Evolutionary conservation across 768 basidiomycete genomes (phyloP).

Genomic region (Xerocomellus intermedius): DNA sequence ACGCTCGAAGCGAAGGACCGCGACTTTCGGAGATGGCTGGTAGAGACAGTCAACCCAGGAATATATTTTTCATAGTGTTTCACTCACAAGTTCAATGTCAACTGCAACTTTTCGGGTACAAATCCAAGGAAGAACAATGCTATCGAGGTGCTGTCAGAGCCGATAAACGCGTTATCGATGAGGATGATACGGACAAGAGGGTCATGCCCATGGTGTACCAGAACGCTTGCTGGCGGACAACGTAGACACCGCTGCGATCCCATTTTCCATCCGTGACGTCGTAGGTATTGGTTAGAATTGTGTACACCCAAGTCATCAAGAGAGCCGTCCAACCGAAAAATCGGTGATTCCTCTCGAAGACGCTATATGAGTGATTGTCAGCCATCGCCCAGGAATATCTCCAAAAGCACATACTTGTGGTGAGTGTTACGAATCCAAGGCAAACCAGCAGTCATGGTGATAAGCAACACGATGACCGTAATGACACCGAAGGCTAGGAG

Average conservation of each 20-base stretch:
- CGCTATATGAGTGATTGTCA: conserved; percentile 36
- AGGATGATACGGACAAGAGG: conserved; percentile 50
- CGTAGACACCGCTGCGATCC: conserved; percentile 50
- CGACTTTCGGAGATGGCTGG: conserved; percentile 78
- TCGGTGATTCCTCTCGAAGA: conserved; percentile 79
- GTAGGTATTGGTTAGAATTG: conserved; percentile 65
- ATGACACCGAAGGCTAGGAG: conserved; percentile 62
- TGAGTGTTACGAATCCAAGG: conserved; percentile 81
- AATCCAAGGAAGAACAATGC: conserved; percentile 72
- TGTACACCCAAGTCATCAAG: conserved; percentile 59
- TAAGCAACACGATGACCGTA: conserved; percentile 53
- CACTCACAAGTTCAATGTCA: conserved; percentile 70
- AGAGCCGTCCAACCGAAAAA: conserved; percentile 76
- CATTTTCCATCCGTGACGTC: conserved; percentile 53
- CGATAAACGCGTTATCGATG: neutral
- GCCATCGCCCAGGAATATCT: neutral
- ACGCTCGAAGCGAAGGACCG: conserved; percentile 73
- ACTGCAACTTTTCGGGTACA: conserved; percentile 71
- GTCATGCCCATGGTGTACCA: conserved; percentile 78
- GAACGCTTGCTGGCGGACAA: conserved; percentile 71
- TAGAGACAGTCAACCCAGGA: conserved; percentile 4
- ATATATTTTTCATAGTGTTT: neutral
- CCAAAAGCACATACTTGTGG: conserved; percentile 58
- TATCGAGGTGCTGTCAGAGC: conserved; percentile 25
- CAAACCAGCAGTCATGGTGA: conserved; percentile 64